These are phyloP conservation scores for Globisporangium cederbergense DNA, from an alignment of 352 stramenopile species.

Conservation along the genomic window DNA sequence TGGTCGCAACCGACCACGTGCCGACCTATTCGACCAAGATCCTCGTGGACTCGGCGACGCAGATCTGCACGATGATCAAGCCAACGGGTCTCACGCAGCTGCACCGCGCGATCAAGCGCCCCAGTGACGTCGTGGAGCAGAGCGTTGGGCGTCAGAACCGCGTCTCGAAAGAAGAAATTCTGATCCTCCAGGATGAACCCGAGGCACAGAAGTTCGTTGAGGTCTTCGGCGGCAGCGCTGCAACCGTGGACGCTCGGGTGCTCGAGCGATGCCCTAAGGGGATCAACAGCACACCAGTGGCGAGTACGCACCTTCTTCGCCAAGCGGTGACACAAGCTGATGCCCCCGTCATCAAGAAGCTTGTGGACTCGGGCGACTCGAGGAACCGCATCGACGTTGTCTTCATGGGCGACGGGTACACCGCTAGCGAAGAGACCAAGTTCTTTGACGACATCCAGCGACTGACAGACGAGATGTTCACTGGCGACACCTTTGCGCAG, in stretches of 20 bases:
- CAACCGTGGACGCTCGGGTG: background rate
- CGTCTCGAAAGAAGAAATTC: conserved; percentile 13
- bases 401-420: conserved; percentile 49
- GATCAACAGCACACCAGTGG: too few species aligned
- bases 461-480: conserved; percentile 38
- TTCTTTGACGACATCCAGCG: conserved; percentile 39
- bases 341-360: conserved; percentile 19
- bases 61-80: conserved; percentile 15
- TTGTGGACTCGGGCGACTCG: conserved; percentile 35
- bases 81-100: conserved; percentile 15
- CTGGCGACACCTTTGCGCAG: conserved; percentile 25
- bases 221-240: conserved; percentile 8
- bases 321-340: too few species aligned
- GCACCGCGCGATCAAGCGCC: conserved; percentile 15
- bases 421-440: conserved; percentile 14
- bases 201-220: conserved; percentile 16
- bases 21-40: conserved; percentile 18
- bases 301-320: too few species aligned
- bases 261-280: background rate
- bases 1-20: background rate
- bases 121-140: conserved; percentile 15
- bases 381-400: conserved; percentile 40
- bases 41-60: conserved; percentile 9
- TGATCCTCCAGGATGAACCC: conserved; percentile 5
- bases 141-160: conserved; percentile 17